A percentile compares a stretch with the other conserved stretches of the same genome.
These are phyloP conservation scores for Neofusicoccum parvum DNA, from an alignment of 2,329 filamentous ascomycete genomes.

Conservation along the genomic window DNA sequence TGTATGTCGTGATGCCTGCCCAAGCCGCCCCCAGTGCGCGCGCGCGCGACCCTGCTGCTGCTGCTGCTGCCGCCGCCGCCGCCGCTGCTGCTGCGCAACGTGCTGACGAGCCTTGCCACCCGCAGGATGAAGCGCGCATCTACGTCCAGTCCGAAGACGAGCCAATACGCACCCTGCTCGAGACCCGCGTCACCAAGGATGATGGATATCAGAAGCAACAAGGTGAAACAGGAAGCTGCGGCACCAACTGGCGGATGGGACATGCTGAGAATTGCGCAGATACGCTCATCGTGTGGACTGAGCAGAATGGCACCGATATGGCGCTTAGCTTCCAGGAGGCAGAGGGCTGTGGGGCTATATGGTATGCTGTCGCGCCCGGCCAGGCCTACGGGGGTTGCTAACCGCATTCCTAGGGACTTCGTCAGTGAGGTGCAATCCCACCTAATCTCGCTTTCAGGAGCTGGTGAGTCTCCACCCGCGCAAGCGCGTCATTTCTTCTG, in stretches of 20 bases:
- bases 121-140: slow-evolving; percentile 80
- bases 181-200: slow-evolving; percentile 88
- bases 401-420: slow-evolving; percentile 71
- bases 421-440: slow-evolving; percentile 82
- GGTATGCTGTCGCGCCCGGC: slow-evolving; percentile 57
- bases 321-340: slow-evolving; percentile 97
- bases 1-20: slow-evolving; percentile 53
- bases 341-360: slow-evolving; percentile 89
- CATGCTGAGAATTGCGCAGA: slow-evolving; percentile 21
- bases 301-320: slow-evolving; percentile 90
- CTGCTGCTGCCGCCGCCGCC: too few species aligned
- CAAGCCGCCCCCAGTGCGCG: not conserved
- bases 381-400: not conserved
- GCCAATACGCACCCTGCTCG: slow-evolving; percentile 77
- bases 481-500: slow-evolving; percentile 2
- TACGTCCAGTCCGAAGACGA: slow-evolving; percentile 93
- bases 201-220: slow-evolving; percentile 99
- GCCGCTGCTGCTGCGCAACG: not conserved
- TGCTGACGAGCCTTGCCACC: slow-evolving; percentile 43
- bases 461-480: slow-evolving; percentile 54
- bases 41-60: not conserved
- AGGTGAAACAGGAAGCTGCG: slow-evolving; percentile 57
- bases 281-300: slow-evolving; percentile 97
- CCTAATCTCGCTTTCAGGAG: slow-evolving; percentile 62
- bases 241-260: slow-evolving; percentile 13